These are phyloP conservation scores for Plicaturopsis crispa DNA, from an alignment of 768 basidiomycete genomes.

Conservation along the genomic window DNA sequence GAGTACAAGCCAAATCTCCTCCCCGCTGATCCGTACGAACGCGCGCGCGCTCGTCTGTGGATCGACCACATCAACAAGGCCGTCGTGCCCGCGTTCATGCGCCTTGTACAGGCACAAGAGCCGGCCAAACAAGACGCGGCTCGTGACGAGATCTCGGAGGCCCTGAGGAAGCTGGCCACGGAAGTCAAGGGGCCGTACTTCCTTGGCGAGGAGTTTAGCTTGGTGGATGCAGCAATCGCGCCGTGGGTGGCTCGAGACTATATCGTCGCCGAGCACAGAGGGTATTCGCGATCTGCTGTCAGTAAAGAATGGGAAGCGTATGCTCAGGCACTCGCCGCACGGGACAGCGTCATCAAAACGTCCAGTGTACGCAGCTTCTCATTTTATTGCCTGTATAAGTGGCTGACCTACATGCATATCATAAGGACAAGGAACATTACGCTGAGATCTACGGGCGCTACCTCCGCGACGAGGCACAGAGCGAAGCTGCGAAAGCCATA, in stretches of 20 bases:
- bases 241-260: conserved; percentile 46
- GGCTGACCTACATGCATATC: not conserved
- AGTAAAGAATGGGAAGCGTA: conserved; percentile 32
- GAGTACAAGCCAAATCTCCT: conserved; percentile 32
- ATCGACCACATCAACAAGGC: conserved; percentile 47
- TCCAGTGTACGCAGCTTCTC: conserved; percentile 18
- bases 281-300: conserved; percentile 26
- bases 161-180: conserved; percentile 26
- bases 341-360: conserved; percentile 35
- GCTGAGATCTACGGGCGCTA: conserved; percentile 45
- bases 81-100: conserved; percentile 44
- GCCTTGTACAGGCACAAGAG: conserved; percentile 33
- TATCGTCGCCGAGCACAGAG: conserved; percentile 33
- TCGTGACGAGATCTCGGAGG: conserved; percentile 28
- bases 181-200: conserved; percentile 46
- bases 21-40: conserved; percentile 41
- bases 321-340: conserved; percentile 22
- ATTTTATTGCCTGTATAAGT: not conserved
- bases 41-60: conserved; percentile 49
- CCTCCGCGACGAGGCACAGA: conserved; percentile 47
- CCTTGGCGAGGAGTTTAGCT: conserved; percentile 42
- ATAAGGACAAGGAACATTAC: conserved; percentile 33
- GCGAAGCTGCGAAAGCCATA: conserved; percentile 44
- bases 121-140: conserved; percentile 26
- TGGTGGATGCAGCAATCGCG: conserved; percentile 47